Base-by-base conservation (phyloP, 495 filamentous ascomycete species). In the Daldinia childiae region DNA sequence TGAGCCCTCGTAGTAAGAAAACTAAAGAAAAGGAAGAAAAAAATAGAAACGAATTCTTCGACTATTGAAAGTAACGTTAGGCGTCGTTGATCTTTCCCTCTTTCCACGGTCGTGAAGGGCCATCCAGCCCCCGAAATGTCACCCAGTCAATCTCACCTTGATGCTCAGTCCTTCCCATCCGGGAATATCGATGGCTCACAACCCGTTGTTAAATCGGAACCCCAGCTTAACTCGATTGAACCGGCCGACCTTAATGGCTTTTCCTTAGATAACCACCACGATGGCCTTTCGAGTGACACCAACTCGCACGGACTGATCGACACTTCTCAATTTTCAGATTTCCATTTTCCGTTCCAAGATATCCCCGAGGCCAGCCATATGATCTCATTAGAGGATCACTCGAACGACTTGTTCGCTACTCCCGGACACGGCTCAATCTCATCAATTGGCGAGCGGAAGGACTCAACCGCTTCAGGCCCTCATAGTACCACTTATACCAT, bases 321-420 rank as follows among this genome's bases (percentile, higher is more conserved):
- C 57, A 66, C 76, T 43, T 77, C 81, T 26, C 79, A 83, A 68
- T 84, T 83, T 66, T 76, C 79, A 56, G 82, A 85, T 51, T 84
- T 84, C 38, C 76, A 80, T 32, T 85, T 84, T 64, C 72, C 80
- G 7, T 84, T 83, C 55, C 80, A 80, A 62, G 76, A 78, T 50
- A 66, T 80, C 11, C 38, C 79, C 24, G 82, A 79, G 32, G 78
- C 79, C 56, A 78, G 77, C 48, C 79, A 82, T 21, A 81, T 85
- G 75, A 79, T 76, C 27, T 63, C 77, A 43, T 60, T 85, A 19
- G 83, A 82, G 27, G 80, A 82, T 64, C 80, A 81, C 58, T 64
- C 69, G 43, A 75, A 78, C 30, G 80, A 84, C 57, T 52, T 79
- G 30, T 84, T 82, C 62, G 72, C 78, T 19, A 77, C 74, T 19